Evolutionary conservation across 2,329 filamentous ascomycete species (phyloP).

Genomic region (Colletotrichum sp.): DNA sequence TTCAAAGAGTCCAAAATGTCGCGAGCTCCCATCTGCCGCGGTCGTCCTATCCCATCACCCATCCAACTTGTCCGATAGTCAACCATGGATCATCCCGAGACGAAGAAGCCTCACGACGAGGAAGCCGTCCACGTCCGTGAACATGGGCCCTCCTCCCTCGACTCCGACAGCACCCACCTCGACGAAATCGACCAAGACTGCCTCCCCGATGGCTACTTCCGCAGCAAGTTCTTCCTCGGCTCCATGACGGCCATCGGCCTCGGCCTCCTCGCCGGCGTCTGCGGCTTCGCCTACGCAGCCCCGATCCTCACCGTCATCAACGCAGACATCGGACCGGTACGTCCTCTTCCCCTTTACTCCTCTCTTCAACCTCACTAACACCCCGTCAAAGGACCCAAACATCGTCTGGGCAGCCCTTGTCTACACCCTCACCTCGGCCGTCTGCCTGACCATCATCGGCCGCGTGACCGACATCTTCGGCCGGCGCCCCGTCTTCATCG

Average conservation of each 20-base stretch:
- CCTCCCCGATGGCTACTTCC: slow-evolving; percentile 29
- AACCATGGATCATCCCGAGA: not conserved
- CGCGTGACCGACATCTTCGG: slow-evolving; percentile 32
- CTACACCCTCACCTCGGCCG: slow-evolving; percentile 32
- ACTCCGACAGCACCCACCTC: not conserved
- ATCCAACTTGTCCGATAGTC: not conserved
- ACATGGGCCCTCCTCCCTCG: not conserved
- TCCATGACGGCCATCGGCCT: slow-evolving; percentile 28
- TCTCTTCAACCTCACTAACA: not conserved
- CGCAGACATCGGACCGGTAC: slow-evolving; percentile 33
- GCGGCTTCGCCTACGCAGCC: slow-evolving; percentile 30
- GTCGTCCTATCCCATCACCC: not conserved
- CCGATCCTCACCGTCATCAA: slow-evolving; percentile 30
- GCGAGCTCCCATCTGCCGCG: not conserved
- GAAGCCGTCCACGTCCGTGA: not conserved
- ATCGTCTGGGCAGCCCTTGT: slow-evolving; percentile 33
- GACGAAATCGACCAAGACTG: slow-evolving; percentile 24
- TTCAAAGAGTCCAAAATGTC: not conserved
- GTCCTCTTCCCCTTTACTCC: not conserved
- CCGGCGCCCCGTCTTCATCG: slow-evolving; percentile 31
- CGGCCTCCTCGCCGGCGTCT: slow-evolving; percentile 31
- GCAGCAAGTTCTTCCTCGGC: slow-evolving; percentile 30
- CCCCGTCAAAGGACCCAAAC: slow-evolving; percentile 22
- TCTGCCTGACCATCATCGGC: slow-evolving; percentile 29
- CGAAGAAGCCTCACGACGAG: slow-evolving; percentile 5